Percentiles rank a stretch among this genome's conserved stretches.
Evolutionary conservation across 2,329 filamentous ascomycete species (phyloP).

Genomic region (Ophiostoma quercus): DNA sequence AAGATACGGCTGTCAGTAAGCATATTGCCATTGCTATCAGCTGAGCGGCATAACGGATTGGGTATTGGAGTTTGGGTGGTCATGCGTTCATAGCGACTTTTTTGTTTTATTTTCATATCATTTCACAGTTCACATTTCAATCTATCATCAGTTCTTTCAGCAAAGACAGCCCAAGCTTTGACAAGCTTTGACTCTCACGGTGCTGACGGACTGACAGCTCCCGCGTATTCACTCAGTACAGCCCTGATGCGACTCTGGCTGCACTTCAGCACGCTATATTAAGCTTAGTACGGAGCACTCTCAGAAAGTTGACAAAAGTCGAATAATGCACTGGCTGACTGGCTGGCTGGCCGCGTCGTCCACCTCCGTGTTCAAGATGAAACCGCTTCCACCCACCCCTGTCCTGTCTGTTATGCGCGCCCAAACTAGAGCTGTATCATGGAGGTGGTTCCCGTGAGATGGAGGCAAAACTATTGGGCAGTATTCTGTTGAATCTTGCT

Average conservation of each 20-base stretch:
- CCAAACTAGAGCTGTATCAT: conserved; percentile 6
- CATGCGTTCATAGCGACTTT: background rate
- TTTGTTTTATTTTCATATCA: background rate
- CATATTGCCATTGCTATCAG: background rate
- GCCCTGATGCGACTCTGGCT: background rate
- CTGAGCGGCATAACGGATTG: background rate
- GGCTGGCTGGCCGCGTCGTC: background rate
- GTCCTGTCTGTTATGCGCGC: conserved; percentile 5
- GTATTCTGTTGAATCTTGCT: too few species aligned
- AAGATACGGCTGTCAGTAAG: background rate
- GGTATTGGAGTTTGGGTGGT: background rate
- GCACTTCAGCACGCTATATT: background rate
- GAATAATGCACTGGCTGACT: background rate
- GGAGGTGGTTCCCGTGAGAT: background rate
- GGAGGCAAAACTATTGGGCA: background rate
- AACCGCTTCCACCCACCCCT: background rate
- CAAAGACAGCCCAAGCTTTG: too few species aligned
- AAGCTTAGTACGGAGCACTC: conserved; percentile 2
- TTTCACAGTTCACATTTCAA: too few species aligned
- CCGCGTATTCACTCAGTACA: background rate
- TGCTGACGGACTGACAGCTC: background rate
- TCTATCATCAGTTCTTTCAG: too few species aligned
- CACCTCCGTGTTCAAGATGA: background rate
- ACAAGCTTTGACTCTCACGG: background rate
- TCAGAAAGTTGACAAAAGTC: too few species aligned